Conservation (phyloP, 106 monocot species). For the Iris macrosiphon region DNA sequence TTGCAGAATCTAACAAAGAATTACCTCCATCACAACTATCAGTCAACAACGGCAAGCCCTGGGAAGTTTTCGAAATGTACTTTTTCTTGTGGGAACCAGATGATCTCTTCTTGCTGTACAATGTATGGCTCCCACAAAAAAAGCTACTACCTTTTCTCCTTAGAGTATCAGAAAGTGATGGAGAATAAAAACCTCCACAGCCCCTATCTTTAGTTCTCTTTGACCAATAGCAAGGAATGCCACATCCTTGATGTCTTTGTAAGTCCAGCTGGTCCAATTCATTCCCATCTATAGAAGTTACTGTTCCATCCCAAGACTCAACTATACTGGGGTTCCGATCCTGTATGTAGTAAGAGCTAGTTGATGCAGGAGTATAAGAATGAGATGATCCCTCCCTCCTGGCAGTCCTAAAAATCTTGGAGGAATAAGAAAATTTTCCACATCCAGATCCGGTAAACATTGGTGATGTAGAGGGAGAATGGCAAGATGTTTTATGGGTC, state of each 20-base stretch:
- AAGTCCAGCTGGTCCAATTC: slow-evolving; percentile 43
- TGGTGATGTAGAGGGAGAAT: slow-evolving; percentile 54
- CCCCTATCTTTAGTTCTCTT: slow-evolving; percentile 44
- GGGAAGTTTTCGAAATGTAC: slow-evolving; percentile 30
- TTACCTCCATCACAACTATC: slow-evolving; percentile 28
- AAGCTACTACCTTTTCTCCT: slow-evolving; percentile 55
- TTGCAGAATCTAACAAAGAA: slow-evolving; percentile 15
- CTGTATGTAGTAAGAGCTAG: slow-evolving; percentile 52
- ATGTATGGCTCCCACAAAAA: slow-evolving; percentile 50
- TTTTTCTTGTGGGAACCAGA: slow-evolving; percentile 28
- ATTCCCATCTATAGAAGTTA: slow-evolving; percentile 49
- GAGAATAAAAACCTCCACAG: slow-evolving; percentile 53
- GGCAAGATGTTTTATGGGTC: slow-evolving; percentile 10
- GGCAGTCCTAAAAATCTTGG: slow-evolving; percentile 35
- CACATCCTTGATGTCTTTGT: slow-evolving; percentile 42
- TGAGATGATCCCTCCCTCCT: slow-evolving; percentile 55
- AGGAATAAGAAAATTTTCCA: slow-evolving; percentile 42
- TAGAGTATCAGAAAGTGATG: slow-evolving; percentile 60
- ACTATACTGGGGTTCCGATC: slow-evolving; percentile 28
- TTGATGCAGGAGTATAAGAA: slow-evolving; percentile 71
- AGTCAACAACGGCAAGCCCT: slow-evolving; percentile 42
- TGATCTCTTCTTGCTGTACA: slow-evolving; percentile 30
- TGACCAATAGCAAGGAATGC: slow-evolving; percentile 55
- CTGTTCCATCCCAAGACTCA: slow-evolving; percentile 50
- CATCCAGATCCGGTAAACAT: slow-evolving; percentile 41